phyloP scores from a whole-genome alignment of 1,284 basidiomycete genomes.

The Apiotrichum domesticum region DNA sequence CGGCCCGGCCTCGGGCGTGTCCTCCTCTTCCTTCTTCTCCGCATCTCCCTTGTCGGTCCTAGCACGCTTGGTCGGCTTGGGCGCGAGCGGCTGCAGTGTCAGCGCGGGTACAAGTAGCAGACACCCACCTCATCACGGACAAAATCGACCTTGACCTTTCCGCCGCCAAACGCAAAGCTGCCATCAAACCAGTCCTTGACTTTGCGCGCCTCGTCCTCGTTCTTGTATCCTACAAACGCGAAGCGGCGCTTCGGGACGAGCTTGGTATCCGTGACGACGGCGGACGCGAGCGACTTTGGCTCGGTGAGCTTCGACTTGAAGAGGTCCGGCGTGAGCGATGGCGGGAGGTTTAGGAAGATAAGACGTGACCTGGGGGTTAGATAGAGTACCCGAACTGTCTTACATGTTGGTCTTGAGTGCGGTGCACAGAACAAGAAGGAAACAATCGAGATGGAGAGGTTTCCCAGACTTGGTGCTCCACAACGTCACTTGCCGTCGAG shows the following conservation, averaged over 20 bases:
- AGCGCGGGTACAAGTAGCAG: conserved; percentile 32
- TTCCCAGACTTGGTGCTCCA: too few species aligned
- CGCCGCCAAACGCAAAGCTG: conserved; percentile 67
- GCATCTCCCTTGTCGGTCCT: background rate
- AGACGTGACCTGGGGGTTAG: conserved; percentile 63
- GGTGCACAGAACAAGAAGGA: too few species aligned
- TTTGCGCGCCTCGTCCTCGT: conserved; percentile 64
- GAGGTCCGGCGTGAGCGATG: conserved; percentile 54
- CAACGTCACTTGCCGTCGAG: too few species aligned
- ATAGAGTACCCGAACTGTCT: background rate
- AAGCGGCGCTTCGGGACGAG: conserved; percentile 78
- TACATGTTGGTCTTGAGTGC: conserved; percentile 3
- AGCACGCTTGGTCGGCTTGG: conserved; percentile 23
- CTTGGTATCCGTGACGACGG: conserved; percentile 74
- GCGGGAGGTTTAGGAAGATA: conserved; percentile 81
- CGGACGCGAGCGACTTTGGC: conserved; percentile 27
- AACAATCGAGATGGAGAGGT: too few species aligned
- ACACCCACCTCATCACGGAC: conserved; percentile 58
- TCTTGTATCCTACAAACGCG: conserved; percentile 88
- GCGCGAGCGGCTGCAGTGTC: conserved; percentile 21
- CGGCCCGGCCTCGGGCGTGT: conserved; percentile 45
- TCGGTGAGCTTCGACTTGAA: conserved; percentile 54
- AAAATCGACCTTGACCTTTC: conserved; percentile 67
- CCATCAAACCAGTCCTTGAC: conserved; percentile 81
- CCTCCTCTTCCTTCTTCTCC: conserved; percentile 9